These are phyloP conservation scores for Cystobasidium pallidum DNA, from an alignment of 1,284 basidiomycete species.

Conservation along the genomic window DNA sequence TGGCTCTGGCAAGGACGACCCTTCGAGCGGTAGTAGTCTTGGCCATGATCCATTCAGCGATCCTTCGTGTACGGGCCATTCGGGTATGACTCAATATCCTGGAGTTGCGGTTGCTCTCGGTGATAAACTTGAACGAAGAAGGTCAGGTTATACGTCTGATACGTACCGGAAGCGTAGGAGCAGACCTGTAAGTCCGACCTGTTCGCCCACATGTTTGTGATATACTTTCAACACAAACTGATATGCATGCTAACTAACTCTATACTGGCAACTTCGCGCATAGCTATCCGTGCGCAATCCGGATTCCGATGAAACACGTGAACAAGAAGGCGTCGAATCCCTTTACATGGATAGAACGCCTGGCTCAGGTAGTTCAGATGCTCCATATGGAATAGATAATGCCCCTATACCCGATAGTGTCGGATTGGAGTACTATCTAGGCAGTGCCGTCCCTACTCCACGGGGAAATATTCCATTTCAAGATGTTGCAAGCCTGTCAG, in stretches of 20 bases:
- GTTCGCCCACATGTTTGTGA: neutral
- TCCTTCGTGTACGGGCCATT: constrained; percentile 18
- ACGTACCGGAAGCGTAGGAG: constrained; percentile 32
- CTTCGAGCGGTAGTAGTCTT: constrained; percentile 16
- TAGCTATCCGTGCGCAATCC: constrained; percentile 39
- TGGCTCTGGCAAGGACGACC: neutral
- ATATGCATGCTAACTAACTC: neutral
- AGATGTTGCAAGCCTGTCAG: neutral
- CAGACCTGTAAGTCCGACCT: constrained; percentile 26
- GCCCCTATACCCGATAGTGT: constrained; percentile 3
- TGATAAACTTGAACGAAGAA: constrained; percentile 18
- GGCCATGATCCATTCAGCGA: constrained; percentile 35
- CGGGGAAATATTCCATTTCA: neutral
- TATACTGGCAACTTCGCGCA: neutral
- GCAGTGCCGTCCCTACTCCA: constrained; percentile 4
- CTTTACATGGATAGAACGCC: neutral
- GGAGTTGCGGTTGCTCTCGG: neutral
- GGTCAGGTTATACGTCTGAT: constrained; percentile 36
- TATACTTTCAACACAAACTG: neutral
- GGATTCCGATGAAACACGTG: constrained; percentile 35
- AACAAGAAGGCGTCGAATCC: constrained; percentile 9
- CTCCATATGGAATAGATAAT: constrained; percentile 8
- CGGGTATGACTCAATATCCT: neutral
- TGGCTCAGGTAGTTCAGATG: neutral
- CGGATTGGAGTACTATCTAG: constrained; percentile 25